Base-by-base conservation (phyloP, 164 flowering plant genomes). In the Liquidambar formosana region DNA sequence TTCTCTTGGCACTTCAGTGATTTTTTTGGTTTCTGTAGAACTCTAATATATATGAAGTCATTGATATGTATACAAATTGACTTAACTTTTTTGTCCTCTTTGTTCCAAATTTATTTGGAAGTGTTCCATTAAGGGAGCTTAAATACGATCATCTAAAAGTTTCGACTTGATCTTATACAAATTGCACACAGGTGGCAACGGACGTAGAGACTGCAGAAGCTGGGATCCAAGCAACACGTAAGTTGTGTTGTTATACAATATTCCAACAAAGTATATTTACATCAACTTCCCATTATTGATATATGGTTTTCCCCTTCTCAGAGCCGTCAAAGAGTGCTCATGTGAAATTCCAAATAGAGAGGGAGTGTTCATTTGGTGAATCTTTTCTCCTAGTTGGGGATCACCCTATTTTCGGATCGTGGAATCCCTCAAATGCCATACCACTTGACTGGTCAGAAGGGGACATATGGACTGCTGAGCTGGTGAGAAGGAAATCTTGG, bases 361-460 rank as follows among this genome's bases (percentile, higher is more conserved):
- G 77, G 68, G 84, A 83, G 44, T 86, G 93, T 46, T 19, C 53
- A 15, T 86, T 78, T 63, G 93, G 93, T 1, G 76, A 86, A 72
- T 76, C 70, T n/a, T 77, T 89, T 48, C 33, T 82, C 21, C 18
- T 89, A 1, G 85, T 77, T 0, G 93, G 93, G 1, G 82, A 82
- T 71, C 80, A 86, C 67, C 86, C 91, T 3, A 63, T 69, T 9
- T 23, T 89, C 16, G 93, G 89, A 6, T 53, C 60, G 12, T 86
- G 93, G 93, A 76, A 84, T 19, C 86, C 89, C 0, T 38, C 75
- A 26, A 59, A 65, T 53, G 93, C 84, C 10, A 61, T 86, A 47
- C 83, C 88, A 4, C 22, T 86, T 67, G 71, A 68, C n/a, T 89
- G 93, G 93, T 89, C 93, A 11, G 88, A 86, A 11, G 93, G 82